phyloP scores from a whole-genome alignment of 75 land plant species.

The Sequoiadendron giganteum region DNA sequence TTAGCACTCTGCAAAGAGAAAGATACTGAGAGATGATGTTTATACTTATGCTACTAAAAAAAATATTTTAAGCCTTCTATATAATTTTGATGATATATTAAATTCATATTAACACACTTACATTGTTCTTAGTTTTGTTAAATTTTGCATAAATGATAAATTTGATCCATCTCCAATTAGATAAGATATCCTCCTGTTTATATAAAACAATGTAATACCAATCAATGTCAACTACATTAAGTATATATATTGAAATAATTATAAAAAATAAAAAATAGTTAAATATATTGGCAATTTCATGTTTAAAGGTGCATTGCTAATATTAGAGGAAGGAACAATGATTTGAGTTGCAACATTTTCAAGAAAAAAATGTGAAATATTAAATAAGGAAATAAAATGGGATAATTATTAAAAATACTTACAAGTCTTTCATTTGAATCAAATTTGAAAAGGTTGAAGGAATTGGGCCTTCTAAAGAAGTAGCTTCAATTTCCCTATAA shows the following conservation, averaged over 20 bases:
- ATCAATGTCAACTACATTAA: background rate
- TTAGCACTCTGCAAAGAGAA: constrained; percentile 39
- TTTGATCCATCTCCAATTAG: constrained; percentile 17
- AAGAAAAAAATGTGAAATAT: background rate
- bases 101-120: constrained; percentile 9
- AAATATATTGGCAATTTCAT: background rate
- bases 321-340: background rate
- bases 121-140: constrained; percentile 21
- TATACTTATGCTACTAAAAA: background rate
- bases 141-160: constrained; percentile 28
- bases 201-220: background rate
- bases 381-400: background rate
- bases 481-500: constrained; percentile 46
- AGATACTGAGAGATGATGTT: background rate
- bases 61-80: background rate
- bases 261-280: background rate
- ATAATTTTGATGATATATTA: background rate
- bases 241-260: background rate
- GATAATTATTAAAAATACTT: background rate
- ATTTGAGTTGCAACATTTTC: background rate
- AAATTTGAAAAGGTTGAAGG: constrained; percentile 41
- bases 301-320: background rate
- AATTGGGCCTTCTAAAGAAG: constrained; percentile 49
- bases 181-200: constrained; percentile 53
- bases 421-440: constrained; percentile 38